These are phyloP conservation scores for Cladosporium phlei DNA, from an alignment of 2,329 filamentous ascomycete genomes.

Conservation along the genomic window DNA sequence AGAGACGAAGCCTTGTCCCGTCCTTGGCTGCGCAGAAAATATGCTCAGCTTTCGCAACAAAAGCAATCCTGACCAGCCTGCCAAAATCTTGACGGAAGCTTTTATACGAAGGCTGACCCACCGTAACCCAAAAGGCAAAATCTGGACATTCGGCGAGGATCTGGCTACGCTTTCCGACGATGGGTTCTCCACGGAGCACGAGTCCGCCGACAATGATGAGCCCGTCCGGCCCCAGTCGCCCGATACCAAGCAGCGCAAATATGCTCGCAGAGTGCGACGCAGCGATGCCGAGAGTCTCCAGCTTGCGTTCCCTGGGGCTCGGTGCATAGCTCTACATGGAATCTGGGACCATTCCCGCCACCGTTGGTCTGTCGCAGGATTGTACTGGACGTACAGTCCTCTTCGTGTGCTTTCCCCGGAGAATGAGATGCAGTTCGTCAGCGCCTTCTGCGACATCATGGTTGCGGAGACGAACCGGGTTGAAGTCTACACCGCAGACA, in stretches of 20 bases:
- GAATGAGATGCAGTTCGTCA: constrained; percentile 36
- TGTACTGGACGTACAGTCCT: constrained; percentile 40
- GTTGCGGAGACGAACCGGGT: constrained; percentile 39
- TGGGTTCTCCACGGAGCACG: neutral
- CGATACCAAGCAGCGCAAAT: neutral
- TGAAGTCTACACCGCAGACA: constrained; percentile 38
- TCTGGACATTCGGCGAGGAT: neutral
- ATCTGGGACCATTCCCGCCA: neutral
- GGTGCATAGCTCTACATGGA: neutral
- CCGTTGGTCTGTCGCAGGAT: neutral
- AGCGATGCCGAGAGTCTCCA: neutral
- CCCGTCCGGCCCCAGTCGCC: neutral
- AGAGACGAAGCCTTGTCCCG: neutral
- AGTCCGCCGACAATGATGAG: neutral
- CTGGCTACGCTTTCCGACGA: neutral
- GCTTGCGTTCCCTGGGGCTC: neutral
- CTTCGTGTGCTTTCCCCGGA: constrained; percentile 38
- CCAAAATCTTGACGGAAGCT: neutral
- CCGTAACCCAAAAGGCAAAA: neutral
- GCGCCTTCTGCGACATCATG: constrained; percentile 40
- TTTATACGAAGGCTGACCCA: neutral
- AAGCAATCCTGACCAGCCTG: neutral
- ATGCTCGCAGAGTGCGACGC: neutral
- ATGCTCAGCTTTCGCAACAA: neutral
- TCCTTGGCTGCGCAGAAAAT: neutral